Conservation (phyloP, 1,284 basidiomycete species). For the Pyrrhoderma noxium region DNA sequence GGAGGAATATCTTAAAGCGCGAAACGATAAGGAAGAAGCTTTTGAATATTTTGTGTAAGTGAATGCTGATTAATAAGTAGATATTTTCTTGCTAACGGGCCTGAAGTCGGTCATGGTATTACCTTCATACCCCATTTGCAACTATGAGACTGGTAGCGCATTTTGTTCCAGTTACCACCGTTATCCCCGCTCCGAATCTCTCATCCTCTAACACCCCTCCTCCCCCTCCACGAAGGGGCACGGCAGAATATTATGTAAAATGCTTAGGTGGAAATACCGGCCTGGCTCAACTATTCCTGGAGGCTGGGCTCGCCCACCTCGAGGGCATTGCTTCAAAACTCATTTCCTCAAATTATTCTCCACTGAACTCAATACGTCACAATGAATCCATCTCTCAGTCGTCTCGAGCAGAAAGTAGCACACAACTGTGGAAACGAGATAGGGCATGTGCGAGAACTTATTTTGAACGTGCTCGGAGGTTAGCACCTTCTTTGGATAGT, state of each 20-base stretch:
- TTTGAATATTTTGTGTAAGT: conserved; percentile 75
- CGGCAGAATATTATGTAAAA: conserved; percentile 50
- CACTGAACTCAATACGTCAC: conserved; percentile 60
- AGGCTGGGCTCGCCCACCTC: conserved; percentile 66
- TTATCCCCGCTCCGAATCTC: conserved; percentile 17
- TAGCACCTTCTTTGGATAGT: conserved; percentile 51
- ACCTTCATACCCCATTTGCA: conserved; percentile 61
- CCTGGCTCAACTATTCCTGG: conserved; percentile 64
- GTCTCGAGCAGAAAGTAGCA: conserved; percentile 36
- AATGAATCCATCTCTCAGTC: conserved; percentile 30
- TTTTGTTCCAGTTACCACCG: conserved; percentile 31
- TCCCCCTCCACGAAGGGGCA: conserved; percentile 35
- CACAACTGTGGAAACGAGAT: conserved; percentile 64
- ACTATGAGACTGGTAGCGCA: conserved; percentile 67
- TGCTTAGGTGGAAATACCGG: conserved; percentile 55
- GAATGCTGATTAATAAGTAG: conserved; percentile 2
- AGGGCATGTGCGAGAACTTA: conserved; percentile 57
- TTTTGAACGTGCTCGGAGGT: conserved; percentile 56
- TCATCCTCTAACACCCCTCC: conserved; percentile 9
- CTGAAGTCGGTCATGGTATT: conserved; percentile 71
- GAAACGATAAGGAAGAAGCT: conserved; percentile 62
- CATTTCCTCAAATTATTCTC: conserved; percentile 61
- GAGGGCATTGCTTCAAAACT: conserved; percentile 64
- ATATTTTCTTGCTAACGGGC: conserved; percentile 1
- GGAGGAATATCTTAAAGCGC: conserved; percentile 62